phyloP scores from a whole-genome alignment of 306 rosid genomes.

The Sicyos baderoa region DNA sequence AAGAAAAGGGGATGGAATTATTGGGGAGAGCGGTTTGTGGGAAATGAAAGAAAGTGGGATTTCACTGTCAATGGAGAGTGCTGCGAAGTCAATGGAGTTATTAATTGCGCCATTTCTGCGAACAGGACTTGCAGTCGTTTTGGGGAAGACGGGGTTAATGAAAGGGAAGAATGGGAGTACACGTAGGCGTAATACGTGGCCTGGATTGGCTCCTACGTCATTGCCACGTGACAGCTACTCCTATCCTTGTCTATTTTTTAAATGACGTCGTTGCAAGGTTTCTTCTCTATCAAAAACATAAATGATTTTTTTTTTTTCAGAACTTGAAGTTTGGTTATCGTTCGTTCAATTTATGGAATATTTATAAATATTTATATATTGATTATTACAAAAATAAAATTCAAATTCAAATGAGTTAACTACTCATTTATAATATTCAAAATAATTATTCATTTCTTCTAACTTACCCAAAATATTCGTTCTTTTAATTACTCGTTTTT shows the following conservation, averaged over 20 bases:
- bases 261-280: too few relatives aligned
- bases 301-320: too few relatives aligned
- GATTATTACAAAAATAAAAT: too few relatives aligned
- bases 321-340: too few relatives aligned
- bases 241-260: not conserved
- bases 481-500: too few relatives aligned
- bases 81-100: not conserved
- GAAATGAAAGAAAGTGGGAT: not conserved
- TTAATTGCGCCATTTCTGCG: slow-evolving; percentile 3
- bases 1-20: not conserved
- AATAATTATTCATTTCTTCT: too few relatives aligned
- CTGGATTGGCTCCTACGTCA: not conserved
- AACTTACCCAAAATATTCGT: too few relatives aligned
- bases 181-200: not conserved
- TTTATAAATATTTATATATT: too few relatives aligned
- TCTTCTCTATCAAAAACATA: too few relatives aligned
- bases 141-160: not conserved
- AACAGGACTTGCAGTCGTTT: not conserved
- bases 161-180: not conserved
- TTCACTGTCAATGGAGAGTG: not conserved
- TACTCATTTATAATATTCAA: too few relatives aligned
- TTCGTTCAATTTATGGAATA: too few relatives aligned
- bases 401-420: too few relatives aligned
- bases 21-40: not conserved
- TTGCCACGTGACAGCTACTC: not conserved